Base-by-base conservation (phyloP, 306 rosid species). In the Sindora glabra region DNA sequence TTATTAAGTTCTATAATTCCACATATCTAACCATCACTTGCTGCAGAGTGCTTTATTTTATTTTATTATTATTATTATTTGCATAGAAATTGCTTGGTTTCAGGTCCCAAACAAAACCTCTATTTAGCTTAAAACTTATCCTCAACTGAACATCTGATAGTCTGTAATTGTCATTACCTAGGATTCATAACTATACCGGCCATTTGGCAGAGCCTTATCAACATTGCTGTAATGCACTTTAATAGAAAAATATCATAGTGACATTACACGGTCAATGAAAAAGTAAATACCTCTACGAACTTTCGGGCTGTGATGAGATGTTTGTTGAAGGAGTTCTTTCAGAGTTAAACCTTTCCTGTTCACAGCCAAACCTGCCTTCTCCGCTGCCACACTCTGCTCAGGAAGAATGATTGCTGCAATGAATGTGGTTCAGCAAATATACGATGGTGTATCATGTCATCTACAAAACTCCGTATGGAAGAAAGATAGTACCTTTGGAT, bases 271-370 rank as follows among this genome's bases (percentile, higher is more conserved):
- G 27, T 40, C 12, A 42, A 15, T 34, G n/a, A 18, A 73, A 32
- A 62, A 30, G 32, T 33, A 62, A 18, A 65, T 83, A 92, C 98
- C 98, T 88, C 86, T 82, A 51, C 98, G 94, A 77, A 83, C 86
- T 86, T 88, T 88, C 2, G 79, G 60, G 68, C 61, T 92, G 82
- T 81, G 75, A 73, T 88, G 98, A 15, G 95, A 88, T 54, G 96
- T 72, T 61, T 83, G 96, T 56, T 89, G 95, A 65, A 92, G 95
- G 69, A 92, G 94, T 69, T 92, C 94, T 65, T 88, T 92, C 65
- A 92, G 78, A 62, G 96, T 92, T 67, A 92, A 81, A 26, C 98
- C 96, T 54, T 82, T 92, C 74, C 81, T 88, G 83, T 83, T 81
- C 58, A 92, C 95, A 0, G 96, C 95, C 29, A 86, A 71, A n/a